These are phyloP conservation scores for Bimuria novae-zelandiae DNA, from an alignment of 2,329 filamentous ascomycete species.

Conservation along the genomic window DNA sequence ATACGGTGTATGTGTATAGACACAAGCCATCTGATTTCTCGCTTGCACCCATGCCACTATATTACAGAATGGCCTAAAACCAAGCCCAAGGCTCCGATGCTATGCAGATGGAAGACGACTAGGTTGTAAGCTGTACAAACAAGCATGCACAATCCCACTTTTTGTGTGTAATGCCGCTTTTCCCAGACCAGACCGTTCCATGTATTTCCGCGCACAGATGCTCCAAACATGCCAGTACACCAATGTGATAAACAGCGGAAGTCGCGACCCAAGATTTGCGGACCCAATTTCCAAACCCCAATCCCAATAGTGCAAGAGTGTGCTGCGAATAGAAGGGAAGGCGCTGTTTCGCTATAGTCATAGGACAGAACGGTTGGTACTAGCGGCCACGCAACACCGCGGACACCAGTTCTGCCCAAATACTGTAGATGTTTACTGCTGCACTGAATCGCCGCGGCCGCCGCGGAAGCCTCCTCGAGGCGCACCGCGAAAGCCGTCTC, in stretches of 20 bases:
- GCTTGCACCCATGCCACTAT: constrained; percentile 31
- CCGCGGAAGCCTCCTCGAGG: constrained; percentile 48
- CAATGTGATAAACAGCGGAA: constrained; percentile 17
- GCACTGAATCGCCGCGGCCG: constrained; percentile 29
- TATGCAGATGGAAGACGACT: constrained; percentile 43
- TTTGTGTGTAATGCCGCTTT: constrained; percentile 30
- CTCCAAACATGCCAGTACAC: constrained; percentile 20
- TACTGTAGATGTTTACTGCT: constrained; percentile 16
- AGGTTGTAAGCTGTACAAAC: constrained; percentile 36
- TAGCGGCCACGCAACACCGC: not conserved
- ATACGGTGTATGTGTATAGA: constrained; percentile 8
- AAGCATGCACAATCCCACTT: constrained; percentile 17
- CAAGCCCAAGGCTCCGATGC: constrained; percentile 44
- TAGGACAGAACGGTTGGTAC: not conserved
- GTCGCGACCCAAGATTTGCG: constrained; percentile 17
- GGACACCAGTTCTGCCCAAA: not conserved
- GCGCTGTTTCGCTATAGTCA: not conserved
- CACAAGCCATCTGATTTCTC: constrained; percentile 32
- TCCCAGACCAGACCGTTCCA: constrained; percentile 17
- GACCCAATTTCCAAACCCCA: constrained; percentile 15
- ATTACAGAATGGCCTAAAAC: constrained; percentile 38
- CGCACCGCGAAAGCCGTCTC: constrained; percentile 47
- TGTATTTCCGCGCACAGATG: constrained; percentile 23
- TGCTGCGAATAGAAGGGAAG: not conserved
- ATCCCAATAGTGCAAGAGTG: constrained; percentile 19